These are phyloP conservation scores for Mycena amicta DNA, from an alignment of 768 basidiomycete genomes.

Conservation along the genomic window DNA sequence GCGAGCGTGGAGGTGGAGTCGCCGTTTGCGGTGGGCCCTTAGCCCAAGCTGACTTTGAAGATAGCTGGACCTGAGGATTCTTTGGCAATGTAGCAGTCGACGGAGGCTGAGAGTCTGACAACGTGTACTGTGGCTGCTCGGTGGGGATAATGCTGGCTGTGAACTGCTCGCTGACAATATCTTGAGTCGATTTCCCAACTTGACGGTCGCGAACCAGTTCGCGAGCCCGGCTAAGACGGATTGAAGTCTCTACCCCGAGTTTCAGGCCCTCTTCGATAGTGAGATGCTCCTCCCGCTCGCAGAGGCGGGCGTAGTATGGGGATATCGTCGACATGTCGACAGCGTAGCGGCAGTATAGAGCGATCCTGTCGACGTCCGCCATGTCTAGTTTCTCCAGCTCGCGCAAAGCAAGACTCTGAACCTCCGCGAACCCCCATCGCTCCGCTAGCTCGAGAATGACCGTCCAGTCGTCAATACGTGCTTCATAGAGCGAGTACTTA, in stretches of 20 bases:
- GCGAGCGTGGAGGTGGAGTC: conserved; percentile 66
- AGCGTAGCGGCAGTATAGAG: too few species aligned
- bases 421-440: conserved; percentile 42
- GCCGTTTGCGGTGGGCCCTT: conserved; percentile 79
- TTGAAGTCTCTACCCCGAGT: too few species aligned
- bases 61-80: conserved; percentile 75
- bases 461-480: conserved; percentile 32
- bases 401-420: conserved; percentile 42
- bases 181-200: not conserved
- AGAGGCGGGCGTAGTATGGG: too few species aligned
- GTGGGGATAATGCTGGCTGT: too few species aligned
- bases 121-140: conserved; percentile 33
- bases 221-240: too few species aligned
- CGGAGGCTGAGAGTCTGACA: conserved; percentile 54
- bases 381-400: conserved; percentile 28
- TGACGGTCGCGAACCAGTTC: too few species aligned
- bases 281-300: too few species aligned
- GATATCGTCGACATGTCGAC: too few species aligned
- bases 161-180: conserved; percentile 8
- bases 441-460: conserved; percentile 43
- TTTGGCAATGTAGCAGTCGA: conserved; percentile 74
- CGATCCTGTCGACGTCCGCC: not conserved
- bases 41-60: conserved; percentile 88
- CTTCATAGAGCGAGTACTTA: not conserved
- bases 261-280: too few species aligned